A percentile compares a stretch with the other conserved stretches of the same genome.
Conservation (phyloP, 2,329 filamentous ascomycete species). For the Huntiella decipiens region DNA sequence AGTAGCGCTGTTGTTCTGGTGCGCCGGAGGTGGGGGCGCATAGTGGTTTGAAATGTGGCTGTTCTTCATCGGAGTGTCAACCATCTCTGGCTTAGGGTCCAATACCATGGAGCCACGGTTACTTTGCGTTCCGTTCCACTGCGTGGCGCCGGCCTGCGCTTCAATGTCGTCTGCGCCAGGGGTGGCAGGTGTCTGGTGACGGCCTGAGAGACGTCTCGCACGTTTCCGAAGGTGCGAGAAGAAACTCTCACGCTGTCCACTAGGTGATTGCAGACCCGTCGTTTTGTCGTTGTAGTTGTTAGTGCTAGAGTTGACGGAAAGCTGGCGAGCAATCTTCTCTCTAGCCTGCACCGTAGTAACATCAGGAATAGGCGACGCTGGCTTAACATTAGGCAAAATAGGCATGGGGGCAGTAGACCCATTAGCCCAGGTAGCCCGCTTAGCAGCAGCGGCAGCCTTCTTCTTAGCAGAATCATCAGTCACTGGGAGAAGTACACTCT, state of each 20-base stretch:
- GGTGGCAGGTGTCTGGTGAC: conserved; percentile 65
- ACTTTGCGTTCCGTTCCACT: conserved; percentile 39
- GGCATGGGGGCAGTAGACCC: conserved; percentile 76
- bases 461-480: conserved; percentile 21
- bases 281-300: conserved; percentile 79
- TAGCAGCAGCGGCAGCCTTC: conserved; percentile 31
- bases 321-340: conserved; percentile 88
- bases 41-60: conserved; percentile 30
- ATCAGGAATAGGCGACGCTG: conserved; percentile 91
- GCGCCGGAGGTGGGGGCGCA: conserved; percentile 31
- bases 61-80: conserved; percentile 41
- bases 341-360: conserved; percentile 72
- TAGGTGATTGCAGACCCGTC: conserved; percentile 54
- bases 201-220: conserved; percentile 76
- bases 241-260: conserved; percentile 81
- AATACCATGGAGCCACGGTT: conserved; percentile 59
- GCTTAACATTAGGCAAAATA: conserved; percentile 82
- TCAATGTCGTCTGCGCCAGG: conserved; percentile 74
- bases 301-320: conserved; percentile 78
- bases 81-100: conserved; percentile 40
- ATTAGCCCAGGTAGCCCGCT: conserved; percentile 88
- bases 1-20: conserved; percentile 26
- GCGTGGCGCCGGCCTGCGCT: conserved; percentile 76
- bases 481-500: conserved; percentile 20
- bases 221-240: conserved; percentile 94